Percentiles rank a stretch among this genome's conserved stretches.
Conservation (phyloP, 805 yeast genomes). For the Cyberlindnera mrakii region DNA sequence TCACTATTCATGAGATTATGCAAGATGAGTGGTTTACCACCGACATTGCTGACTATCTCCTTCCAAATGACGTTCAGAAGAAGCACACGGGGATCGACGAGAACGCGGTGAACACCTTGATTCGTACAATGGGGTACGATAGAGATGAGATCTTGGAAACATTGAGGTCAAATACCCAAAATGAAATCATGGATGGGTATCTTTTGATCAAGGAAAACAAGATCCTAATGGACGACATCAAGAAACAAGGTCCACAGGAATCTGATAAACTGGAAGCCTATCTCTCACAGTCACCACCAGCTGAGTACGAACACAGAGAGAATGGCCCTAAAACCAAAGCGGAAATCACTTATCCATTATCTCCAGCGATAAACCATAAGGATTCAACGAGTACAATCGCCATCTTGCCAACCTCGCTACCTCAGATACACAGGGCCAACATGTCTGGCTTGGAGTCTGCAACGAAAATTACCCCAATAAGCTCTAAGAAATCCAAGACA, state of each 20-base stretch:
- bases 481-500: conserved; percentile 81
- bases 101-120: conserved; percentile 65
- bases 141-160: conserved; percentile 77
- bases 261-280: conserved; percentile 51
- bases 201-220: conserved; percentile 76
- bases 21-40: conserved; percentile 91
- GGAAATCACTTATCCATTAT: conserved; percentile 27
- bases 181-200: conserved; percentile 84
- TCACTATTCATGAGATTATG: conserved; percentile 87
- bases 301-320: conserved; percentile 13
- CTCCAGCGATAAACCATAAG: conserved; percentile 22
- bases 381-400: conserved; percentile 71
- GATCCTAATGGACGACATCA: conserved; percentile 59
- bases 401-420: conserved; percentile 86
- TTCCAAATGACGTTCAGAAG: conserved; percentile 42
- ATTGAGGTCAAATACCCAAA: conserved; percentile 48
- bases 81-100: conserved; percentile 46
- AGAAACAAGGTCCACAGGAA: conserved; percentile 19
- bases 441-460: conserved; percentile 61
- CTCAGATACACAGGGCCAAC: conserved; percentile 88
- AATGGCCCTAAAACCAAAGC: conserved; percentile 21
- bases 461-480: conserved; percentile 44
- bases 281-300: conserved; percentile 54
- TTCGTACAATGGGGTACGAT: conserved; percentile 84
- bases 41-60: conserved; percentile 71